phyloP scores from a whole-genome alignment of 2,329 filamentous ascomycete genomes.

The Aspergillus ustus region DNA sequence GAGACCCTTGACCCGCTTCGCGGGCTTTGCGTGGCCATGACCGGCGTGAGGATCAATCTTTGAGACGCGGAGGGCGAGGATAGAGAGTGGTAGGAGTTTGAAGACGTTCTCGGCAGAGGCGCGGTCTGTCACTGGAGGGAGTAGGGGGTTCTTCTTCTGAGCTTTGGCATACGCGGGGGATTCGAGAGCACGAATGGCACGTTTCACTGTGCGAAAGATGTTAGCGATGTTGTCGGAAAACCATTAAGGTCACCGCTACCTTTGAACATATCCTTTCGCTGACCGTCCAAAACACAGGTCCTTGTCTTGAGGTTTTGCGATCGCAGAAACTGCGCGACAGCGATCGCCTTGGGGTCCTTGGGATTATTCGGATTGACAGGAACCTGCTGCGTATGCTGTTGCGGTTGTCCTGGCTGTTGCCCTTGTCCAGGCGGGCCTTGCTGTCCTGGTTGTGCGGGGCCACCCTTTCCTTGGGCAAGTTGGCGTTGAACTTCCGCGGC shows the following conservation, averaged over 20 bases:
- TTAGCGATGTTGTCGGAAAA: neutral
- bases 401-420: conserved; percentile 31
- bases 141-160: conserved; percentile 82
- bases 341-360: conserved; percentile 85
- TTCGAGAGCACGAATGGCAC: conserved; percentile 86
- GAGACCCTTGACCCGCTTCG: conserved; percentile 90
- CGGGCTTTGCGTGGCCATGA: conserved; percentile 67
- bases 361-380: conserved; percentile 59
- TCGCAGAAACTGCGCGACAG: conserved; percentile 85
- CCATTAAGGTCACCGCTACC: conserved; percentile 54
- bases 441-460: conserved; percentile 13
- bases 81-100: conserved; percentile 91
- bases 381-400: conserved; percentile 48
- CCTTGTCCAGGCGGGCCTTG: conserved; percentile 38
- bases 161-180: conserved; percentile 88
- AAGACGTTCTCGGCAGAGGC: conserved; percentile 90
- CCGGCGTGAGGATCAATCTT: conserved; percentile 80
- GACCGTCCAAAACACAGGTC: conserved; percentile 91
- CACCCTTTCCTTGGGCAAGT: conserved; percentile 26
- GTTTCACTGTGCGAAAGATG: conserved; percentile 71
- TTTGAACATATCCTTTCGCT: conserved; percentile 98
- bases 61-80: conserved; percentile 86
- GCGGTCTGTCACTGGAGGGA: conserved; percentile 86
- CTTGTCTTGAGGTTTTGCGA: conserved; percentile 83
- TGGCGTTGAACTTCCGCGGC: conserved; percentile 42